Base-by-base conservation (phyloP, 176 grass and related monocot genomes). In the Thalia dealbata region DNA sequence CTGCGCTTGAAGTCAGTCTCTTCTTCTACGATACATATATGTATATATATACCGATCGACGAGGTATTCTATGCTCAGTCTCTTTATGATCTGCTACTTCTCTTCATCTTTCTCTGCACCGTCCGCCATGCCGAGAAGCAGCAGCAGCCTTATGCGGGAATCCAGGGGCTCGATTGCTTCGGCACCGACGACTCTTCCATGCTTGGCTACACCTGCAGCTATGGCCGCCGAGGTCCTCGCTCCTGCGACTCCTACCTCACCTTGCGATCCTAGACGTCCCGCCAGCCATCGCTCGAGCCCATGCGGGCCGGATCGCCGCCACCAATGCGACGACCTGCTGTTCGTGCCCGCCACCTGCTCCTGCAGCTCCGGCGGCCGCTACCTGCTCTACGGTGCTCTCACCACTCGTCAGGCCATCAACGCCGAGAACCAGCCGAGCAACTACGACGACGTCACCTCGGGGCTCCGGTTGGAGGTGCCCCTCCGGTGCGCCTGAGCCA, bases 331-430 rank as follows among this genome's bases (percentile, higher is more conserved):
- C 61, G 43, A 69, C 19, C 92, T 91, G 52, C 79, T 81, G 7
- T 74, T 96, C 26, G 81, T 72, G 8, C 92, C 92, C 6, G 38
- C 83, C 15, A 42, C 79, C 38, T 91, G 88, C 79, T 81, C 71
- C 46, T 96, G 92, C 32, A 38, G 32, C 85, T 59, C 75, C 38
- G 76, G 61, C 61, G 14, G 25, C 11, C 74, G 72, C 77, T 96
- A n/a, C n/a, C n/a, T n/a, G n/a, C n/a, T n/a, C n/a, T n/a, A n/a
- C n/a, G n/a, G n/a, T n/a, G n/a, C n/a, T 35, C 88, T 96, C 72
- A 72, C 91, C 42, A 76, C 88, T 5, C 91, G 91, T 75, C 91
- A 86, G 73, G 82, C 91, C 7, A 81, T 96, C 71, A 88, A 91
- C 26, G 85, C 62, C 1, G 88, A 88, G 84, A 96, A 96, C 27